phyloP scores from a whole-genome alignment of 2,329 filamentous ascomycete genomes.

The Drechslera avenae region DNA sequence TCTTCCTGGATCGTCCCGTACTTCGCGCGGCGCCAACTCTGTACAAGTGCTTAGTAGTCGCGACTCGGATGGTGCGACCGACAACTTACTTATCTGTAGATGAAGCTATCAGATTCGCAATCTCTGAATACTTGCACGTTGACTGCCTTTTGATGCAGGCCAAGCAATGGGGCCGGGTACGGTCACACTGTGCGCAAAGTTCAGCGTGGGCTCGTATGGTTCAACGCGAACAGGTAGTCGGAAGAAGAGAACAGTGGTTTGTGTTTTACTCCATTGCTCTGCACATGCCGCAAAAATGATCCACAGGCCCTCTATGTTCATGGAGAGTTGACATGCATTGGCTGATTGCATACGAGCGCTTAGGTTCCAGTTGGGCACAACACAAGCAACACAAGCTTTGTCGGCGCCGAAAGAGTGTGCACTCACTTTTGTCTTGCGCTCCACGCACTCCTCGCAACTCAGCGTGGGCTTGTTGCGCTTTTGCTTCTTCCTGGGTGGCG shows the following conservation, averaged over 20 bases:
- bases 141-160: slow-evolving; percentile 77
- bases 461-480: slow-evolving; percentile 84
- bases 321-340: not conserved
- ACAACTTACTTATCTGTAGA: slow-evolving; percentile 62
- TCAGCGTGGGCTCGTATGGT: slow-evolving; percentile 11
- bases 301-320: too few species aligned
- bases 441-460: slow-evolving; percentile 79
- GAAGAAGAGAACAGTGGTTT: too few species aligned
- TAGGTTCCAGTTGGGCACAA: too few species aligned
- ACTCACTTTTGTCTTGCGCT: slow-evolving; percentile 78
- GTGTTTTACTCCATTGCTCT: too few species aligned
- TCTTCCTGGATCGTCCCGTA: slow-evolving; percentile 35
- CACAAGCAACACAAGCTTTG: not conserved
- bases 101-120: slow-evolving; percentile 70
- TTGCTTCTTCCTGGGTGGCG: slow-evolving; percentile 70
- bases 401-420: not conserved
- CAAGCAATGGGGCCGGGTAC: slow-evolving; percentile 64
- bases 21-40: slow-evolving; percentile 35
- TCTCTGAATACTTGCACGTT: slow-evolving; percentile 74
- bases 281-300: too few species aligned
- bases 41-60: slow-evolving; percentile 30
- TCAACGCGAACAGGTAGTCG: not conserved
- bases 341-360: not conserved
- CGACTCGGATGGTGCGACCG: not conserved
- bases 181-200: slow-evolving; percentile 65